A percentile compares a stretch with the other conserved stretches of the same genome.
These are phyloP conservation scores for Pyrenula massariospora DNA, from an alignment of 495 filamentous ascomycete genomes.

Conservation along the genomic window DNA sequence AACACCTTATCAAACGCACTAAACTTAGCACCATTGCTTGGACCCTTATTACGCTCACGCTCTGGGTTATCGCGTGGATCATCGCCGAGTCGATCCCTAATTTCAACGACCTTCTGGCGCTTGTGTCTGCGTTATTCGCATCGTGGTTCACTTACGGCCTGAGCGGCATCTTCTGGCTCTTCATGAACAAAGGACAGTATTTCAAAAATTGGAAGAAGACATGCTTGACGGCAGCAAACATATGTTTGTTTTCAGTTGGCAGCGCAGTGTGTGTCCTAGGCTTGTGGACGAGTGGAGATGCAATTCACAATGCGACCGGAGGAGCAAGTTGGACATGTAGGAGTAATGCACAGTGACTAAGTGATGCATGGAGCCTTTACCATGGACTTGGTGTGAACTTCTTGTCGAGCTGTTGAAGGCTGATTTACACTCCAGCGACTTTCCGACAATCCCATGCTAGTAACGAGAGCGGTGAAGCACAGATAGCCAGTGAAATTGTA, in stretches of 20 bases:
- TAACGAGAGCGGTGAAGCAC: too few species aligned
- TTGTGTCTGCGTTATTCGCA: constrained; percentile 29
- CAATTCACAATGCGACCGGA: constrained; percentile 25
- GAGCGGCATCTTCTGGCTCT: constrained; percentile 26
- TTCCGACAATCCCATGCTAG: too few species aligned
- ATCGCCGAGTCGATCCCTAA: constrained; percentile 61
- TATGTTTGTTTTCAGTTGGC: not conserved
- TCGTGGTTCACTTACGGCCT: constrained; percentile 32
- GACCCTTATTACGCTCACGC: constrained; percentile 39
- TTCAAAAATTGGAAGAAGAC: constrained; percentile 30
- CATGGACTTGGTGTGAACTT: too few species aligned
- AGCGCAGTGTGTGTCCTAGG: constrained; percentile 19
- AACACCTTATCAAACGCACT: constrained; percentile 43
- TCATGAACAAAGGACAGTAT: constrained; percentile 40
- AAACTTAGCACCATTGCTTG: constrained; percentile 36
- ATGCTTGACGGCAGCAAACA: constrained; percentile 12
- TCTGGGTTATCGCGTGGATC: constrained; percentile 54
- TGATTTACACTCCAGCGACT: too few species aligned
- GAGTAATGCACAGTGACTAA: not conserved
- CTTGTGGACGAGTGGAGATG: constrained; percentile 26
- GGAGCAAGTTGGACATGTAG: constrained; percentile 20
- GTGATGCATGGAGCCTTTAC: too few species aligned
- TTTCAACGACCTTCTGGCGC: constrained; percentile 48
- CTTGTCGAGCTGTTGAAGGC: too few species aligned
- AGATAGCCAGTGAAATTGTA: too few species aligned